Evolutionary conservation across 2,329 filamentous ascomycete species (phyloP).

Genomic region (Epichloe uncinata): DNA sequence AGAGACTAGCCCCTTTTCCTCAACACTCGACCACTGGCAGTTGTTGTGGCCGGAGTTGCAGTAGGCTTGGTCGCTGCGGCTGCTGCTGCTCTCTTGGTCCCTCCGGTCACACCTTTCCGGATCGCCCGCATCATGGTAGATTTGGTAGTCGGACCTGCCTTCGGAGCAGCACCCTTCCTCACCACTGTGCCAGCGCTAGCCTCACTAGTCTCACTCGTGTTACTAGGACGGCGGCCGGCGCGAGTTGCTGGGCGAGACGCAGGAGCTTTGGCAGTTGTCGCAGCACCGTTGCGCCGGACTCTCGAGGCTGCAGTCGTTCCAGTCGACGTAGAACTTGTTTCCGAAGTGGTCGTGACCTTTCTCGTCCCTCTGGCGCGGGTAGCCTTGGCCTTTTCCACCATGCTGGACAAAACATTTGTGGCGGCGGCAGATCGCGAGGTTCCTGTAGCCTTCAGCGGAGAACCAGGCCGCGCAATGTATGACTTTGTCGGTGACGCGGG

Average conservation of each 20-base stretch:
- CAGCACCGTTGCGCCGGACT: constrained; percentile 22
- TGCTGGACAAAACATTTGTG: constrained; percentile 36
- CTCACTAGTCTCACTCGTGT: constrained; percentile 49
- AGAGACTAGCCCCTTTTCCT: constrained; percentile 34
- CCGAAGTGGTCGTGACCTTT: constrained; percentile 33
- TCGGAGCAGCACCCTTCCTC: constrained; percentile 33
- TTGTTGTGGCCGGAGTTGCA: constrained; percentile 26
- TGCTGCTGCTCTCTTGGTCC: constrained; percentile 33
- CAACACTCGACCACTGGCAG: constrained; percentile 38
- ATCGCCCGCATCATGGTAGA: constrained; percentile 41
- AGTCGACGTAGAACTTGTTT: constrained; percentile 27
- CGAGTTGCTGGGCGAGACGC: constrained; percentile 29
- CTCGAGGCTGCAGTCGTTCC: constrained; percentile 20
- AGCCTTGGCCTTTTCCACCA: constrained; percentile 48
- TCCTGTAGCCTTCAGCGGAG: constrained; percentile 44
- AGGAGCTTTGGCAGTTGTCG: constrained; percentile 18
- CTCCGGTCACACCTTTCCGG: constrained; percentile 36
- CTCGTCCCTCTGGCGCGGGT: constrained; percentile 34
- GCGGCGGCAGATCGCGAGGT: constrained; percentile 25
- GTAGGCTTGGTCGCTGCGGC: constrained; percentile 18
- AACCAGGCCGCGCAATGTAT: constrained; percentile 43
- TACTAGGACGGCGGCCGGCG: constrained; percentile 40
- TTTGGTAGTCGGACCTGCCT: constrained; percentile 23
- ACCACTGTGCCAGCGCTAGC: constrained; percentile 52
- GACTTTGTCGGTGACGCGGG: constrained; percentile 42